Evolutionary conservation across 345 rosid genomes (phyloP), one percentile per base, ranked within the genome.

Genomic region (Erucastrum elatum): DNA sequence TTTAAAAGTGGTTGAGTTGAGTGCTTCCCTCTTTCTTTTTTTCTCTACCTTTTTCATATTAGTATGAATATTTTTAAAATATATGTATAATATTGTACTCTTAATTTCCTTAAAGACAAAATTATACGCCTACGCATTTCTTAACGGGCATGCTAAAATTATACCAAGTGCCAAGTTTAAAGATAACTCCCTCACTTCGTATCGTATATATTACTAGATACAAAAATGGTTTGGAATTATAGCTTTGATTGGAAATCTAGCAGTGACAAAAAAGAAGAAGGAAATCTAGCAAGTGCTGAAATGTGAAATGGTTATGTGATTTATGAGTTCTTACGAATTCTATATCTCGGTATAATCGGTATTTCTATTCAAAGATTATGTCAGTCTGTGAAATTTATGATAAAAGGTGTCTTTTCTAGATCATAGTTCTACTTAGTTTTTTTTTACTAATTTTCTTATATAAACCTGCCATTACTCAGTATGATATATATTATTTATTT

Each of bases 71-170:
- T 72, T 1, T 13, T 4, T 33, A 58, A 53, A 61, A 21, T 25
- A 64, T 55, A 29, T 64, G 64, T 63, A 68, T 33, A 13, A 41
- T 13, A 64, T 74, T 74, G 34, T 10, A 74, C 8, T 69, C 51
- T 17, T 75, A 34, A 7, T 70, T 79, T 67, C 39, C 56, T 55
- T 64, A 27, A 27, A 70, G 79, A 80, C 80, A 75, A 80, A 25
- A 75, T 64, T 80, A 80, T 80, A 80, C 68, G 75, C 62, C 53
- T 74, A 74, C 79, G 75, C 67, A 74, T 68, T 68, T 63, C 65
- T 75, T 70, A 80, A 74, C 13, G 64, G 17, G 62, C 79, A 80
- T 74, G 79, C 71, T 53, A 29, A 80, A 16, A 74, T 80, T 37
- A 80, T 74, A 74, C 71, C 60, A 72, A 65, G 21, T 31, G 49